Base-by-base conservation (phyloP, 108 stramenopile genomes). In the Pseudonitzschia multiseries region DNA sequence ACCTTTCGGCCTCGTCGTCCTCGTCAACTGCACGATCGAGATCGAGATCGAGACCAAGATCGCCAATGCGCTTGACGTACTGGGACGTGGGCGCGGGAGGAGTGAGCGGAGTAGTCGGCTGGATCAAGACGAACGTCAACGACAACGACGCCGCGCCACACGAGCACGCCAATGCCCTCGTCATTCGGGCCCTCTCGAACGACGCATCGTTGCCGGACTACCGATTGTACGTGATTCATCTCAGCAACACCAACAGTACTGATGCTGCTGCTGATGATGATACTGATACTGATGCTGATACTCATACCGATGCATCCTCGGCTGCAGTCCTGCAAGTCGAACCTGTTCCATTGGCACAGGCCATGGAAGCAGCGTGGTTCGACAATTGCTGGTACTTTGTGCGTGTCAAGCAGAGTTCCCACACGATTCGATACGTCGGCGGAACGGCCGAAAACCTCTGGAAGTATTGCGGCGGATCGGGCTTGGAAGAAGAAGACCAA, bases 371-470 rank as follows among this genome's bases (percentile, higher is more conserved):
- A 17, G 77, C 68, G 10, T 80, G 71, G 1, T 68, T 50, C 26
- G 27, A 71, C n/a, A 62, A 68, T 13, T 92, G 91, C 68, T 74
- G 82, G 62, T 87, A 84, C 70, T 92, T 92, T 80, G 83, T 82
- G 0, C 83, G 91, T 2, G 76, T 73, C 57, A 54, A 81, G 40
- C 90, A 91, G 68, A 76, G 82, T 1, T 82, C 81, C 4, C 48
- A 76, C 27, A 91, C 90, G 0, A 75, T 76, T 51, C 80, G 77
- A 24, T 78, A 78, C 46, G 82, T 87, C 8, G 90, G 90, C 20
- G 90, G 90, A 14, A 91, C 90, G 5, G 90, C 88, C 9, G 88
- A 89, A 78, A 63, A 68, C 12, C 57, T 92, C 27, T 92, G 86
- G 81, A 67, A 68, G 15, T 89, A 86, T 56, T 92, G 91, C 67